Conservation (phyloP, 805 yeast genomes). For the Blastobotrys americana region DNA sequence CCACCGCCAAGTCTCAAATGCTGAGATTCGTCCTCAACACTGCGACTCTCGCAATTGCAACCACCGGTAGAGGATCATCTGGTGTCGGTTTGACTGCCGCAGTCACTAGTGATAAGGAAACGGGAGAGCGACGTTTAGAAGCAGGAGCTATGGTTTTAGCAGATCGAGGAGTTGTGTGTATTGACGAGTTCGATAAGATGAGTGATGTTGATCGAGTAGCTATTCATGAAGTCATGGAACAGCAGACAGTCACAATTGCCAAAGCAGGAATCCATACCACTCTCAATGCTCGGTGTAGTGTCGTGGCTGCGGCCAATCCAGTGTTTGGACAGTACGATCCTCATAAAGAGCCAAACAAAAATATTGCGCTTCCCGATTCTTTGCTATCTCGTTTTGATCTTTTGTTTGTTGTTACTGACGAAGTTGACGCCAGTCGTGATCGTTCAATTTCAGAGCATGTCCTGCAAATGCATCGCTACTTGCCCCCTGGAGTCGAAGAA, state of each 20-base stretch:
- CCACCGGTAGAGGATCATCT: conserved; percentile 99
- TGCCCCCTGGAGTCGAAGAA: conserved; percentile 81
- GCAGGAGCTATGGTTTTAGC: conserved; percentile 99
- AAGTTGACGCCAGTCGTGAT: conserved; percentile 77
- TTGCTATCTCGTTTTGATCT: conserved; percentile 93
- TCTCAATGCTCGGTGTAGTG: conserved; percentile 92
- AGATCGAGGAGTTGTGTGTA: conserved; percentile 94
- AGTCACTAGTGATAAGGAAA: conserved; percentile 90
- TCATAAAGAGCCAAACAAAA: conserved; percentile 91
- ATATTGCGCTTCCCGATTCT: conserved; percentile 95
- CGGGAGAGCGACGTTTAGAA: conserved; percentile 92
- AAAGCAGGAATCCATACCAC: conserved; percentile 98
- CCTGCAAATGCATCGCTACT: conserved; percentile 81
- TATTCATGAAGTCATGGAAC: conserved; percentile 99
- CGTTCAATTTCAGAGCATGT: conserved; percentile 91
- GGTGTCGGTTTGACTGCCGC: conserved; percentile 99
- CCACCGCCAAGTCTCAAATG: conserved; percentile 96
- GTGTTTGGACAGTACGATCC: conserved; percentile 95
- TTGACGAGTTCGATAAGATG: conserved; percentile 98
- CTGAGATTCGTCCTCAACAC: conserved; percentile 90
- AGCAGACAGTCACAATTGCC: conserved; percentile 95
- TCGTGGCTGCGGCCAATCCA: conserved; percentile 96
- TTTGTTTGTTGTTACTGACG: conserved; percentile 92
- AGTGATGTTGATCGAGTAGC: conserved; percentile 95
- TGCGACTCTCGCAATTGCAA: conserved; percentile 91